These are phyloP conservation scores for Fonticula alba DNA, from an alignment of 78 protist species.

Conservation along the genomic window DNA sequence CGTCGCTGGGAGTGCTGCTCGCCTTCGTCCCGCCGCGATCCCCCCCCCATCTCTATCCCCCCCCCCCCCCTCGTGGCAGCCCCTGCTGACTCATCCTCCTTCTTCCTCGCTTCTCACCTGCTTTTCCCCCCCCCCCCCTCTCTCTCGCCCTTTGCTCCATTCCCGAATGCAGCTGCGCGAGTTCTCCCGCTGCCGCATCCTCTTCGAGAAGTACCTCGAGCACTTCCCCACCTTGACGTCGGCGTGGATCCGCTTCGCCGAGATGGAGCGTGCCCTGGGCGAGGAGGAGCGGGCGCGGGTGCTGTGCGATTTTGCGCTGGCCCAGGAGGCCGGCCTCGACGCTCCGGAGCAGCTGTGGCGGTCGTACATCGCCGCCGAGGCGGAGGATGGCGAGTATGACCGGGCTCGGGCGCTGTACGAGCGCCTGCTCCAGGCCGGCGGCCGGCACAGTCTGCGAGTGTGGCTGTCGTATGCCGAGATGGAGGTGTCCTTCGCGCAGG, in stretches of 20 bases:
- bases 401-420: conserved; percentile 45
- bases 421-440: conserved; percentile 46
- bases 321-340: conserved; percentile 60
- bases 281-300: conserved; percentile 31
- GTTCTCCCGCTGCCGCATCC: conserved; percentile 51
- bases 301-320: conserved; percentile 45
- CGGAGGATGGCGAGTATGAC: conserved; percentile 22
- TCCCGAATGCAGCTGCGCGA: conserved; percentile 43
- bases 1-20: no score
- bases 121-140: no score
- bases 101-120: no score
- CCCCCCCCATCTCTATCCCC: no score
- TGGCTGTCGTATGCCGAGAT: conserved; percentile 52
- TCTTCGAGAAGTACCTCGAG: conserved; percentile 66
- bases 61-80: no score
- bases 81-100: no score
- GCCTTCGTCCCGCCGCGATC: no score
- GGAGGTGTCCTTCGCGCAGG: conserved; percentile 9
- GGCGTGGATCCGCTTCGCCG: conserved; percentile 71
- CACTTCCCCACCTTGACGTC: conserved; percentile 36
- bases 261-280: conserved; percentile 55
- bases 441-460: conserved; percentile 44
- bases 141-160: neutral
- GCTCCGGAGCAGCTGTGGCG: conserved; percentile 86
- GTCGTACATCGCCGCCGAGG: conserved; percentile 37